Base-by-base conservation (phyloP, 805 yeast species). In the Barnettozyma californica region DNA sequence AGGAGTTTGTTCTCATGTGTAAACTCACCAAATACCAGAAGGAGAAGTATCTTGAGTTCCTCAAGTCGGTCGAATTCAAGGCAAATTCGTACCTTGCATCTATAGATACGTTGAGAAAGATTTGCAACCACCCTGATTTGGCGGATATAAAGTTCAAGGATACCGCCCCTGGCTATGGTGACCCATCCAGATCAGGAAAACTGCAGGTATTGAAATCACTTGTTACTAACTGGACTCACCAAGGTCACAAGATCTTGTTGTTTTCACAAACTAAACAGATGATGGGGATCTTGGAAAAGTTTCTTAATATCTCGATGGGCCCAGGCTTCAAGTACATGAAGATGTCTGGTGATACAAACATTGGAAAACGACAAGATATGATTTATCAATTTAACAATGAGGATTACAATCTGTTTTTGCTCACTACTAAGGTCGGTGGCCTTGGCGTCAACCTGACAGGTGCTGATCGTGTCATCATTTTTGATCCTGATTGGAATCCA, bases 401-500 rank as follows among this genome's bases (percentile, higher is more conserved):
- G 53, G 70, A 74, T 1, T 61, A 67, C 27, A 78, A 78, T 49
- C 78, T 94, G 2, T 94, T 94, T 63, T 66, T 94, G 20, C 69
- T 94, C 35, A 94, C 99, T 0, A 94, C 99, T 0, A 80, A 92
- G 59, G 99, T 94, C 7, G 99, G 99, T 19, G 99, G 99, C 0
- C 69, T 94, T 36, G 99, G 99, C 19, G 87, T 92, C 1, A 92
- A 92, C 64, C 65, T 92, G 41, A 92, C 97, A 0, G 98, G 98
- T 3, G 98, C 99, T 0, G 90, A 90, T 55, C 70, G 98, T 41
- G 97, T 92, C 11, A 88, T 92, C 20, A 92, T 92, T 14, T 92
- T 78, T 63, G 99, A 92, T 60, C 99, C 99, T 0, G 98, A 94
- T 66, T 92, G 99, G 99, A 92, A 92, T 61, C 99, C 99, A 1